phyloP scores from a whole-genome alignment of 2,329 filamentous ascomycete species.

The Colletotrichum cuscutae region DNA sequence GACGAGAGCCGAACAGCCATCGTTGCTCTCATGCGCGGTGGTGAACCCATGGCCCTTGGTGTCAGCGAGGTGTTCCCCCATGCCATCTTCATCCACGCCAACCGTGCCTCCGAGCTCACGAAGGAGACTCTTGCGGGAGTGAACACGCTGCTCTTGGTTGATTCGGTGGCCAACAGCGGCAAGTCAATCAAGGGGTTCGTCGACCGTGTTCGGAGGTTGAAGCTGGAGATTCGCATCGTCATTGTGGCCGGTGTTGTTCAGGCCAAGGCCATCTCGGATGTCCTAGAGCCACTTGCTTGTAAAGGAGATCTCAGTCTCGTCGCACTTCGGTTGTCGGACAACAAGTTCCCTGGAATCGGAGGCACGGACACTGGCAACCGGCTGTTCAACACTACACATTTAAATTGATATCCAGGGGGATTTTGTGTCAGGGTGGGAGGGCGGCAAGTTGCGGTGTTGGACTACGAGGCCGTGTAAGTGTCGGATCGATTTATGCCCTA shows the following conservation, averaged over 20 bases:
- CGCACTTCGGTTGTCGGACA: conserved; percentile 65
- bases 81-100: conserved; percentile 62
- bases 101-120: conserved; percentile 51
- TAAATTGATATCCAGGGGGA: background rate
- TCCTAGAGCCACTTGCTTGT: conserved; percentile 36
- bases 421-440: background rate
- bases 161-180: conserved; percentile 70
- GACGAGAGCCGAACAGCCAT: conserved; percentile 55
- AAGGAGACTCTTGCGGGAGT: conserved; percentile 50
- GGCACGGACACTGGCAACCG: conserved; percentile 68
- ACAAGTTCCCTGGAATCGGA: conserved; percentile 63
- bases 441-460: too few relatives aligned
- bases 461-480: too few relatives aligned
- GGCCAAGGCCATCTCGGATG: conserved; percentile 38
- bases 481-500: too few relatives aligned
- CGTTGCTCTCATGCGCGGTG: conserved; percentile 70
- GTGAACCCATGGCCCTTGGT: conserved; percentile 50
- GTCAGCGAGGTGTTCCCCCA: conserved; percentile 62
- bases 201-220: conserved; percentile 52
- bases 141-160: conserved; percentile 62
- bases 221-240: conserved; percentile 56
- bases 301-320: conserved; percentile 53
- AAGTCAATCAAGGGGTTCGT: conserved; percentile 60
- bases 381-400: conserved; percentile 63
- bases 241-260: conserved; percentile 68